Conservation (phyloP, 306 rosid genomes). For the Neltuma alba region DNA sequence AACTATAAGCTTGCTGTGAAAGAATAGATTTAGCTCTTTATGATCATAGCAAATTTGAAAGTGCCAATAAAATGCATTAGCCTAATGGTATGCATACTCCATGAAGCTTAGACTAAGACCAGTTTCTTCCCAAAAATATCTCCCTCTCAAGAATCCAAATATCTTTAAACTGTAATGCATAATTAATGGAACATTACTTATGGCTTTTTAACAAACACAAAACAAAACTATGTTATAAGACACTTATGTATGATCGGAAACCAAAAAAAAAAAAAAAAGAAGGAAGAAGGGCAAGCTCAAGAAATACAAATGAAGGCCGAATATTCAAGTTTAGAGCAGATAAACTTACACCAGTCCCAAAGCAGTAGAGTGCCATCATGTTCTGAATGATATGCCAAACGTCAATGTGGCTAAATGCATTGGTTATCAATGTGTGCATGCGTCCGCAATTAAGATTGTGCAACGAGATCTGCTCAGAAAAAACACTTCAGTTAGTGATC, state of each 20-base stretch:
- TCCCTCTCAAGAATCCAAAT: neutral
- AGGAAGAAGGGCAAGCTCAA: neutral
- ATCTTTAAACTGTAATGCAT: constrained; percentile 15
- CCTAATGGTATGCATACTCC: constrained; percentile 19
- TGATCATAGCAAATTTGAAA: constrained; percentile 7
- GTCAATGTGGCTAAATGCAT: constrained; percentile 85
- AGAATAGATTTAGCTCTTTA: constrained; percentile 5
- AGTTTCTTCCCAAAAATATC: constrained; percentile 13
- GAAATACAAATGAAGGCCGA: constrained; percentile 15
- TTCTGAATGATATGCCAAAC: constrained; percentile 61
- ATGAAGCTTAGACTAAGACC: constrained; percentile 21
- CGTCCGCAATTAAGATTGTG: constrained; percentile 72
- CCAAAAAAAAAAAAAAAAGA: neutral
- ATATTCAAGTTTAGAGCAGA: constrained; percentile 34
- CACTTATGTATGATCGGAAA: neutral
- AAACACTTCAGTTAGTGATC: constrained; percentile 43
- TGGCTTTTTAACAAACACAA: constrained; percentile 2
- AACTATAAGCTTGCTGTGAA: constrained; percentile 9
- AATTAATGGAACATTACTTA: constrained; percentile 7
- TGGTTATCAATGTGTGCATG: constrained; percentile 83
- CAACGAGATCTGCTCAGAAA: constrained; percentile 65
- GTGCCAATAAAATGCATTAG: constrained; percentile 12
- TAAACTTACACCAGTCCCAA: constrained; percentile 69
- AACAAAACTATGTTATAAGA: neutral
- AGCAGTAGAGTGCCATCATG: constrained; percentile 92